phyloP scores from a whole-genome alignment of 352 stramenopile species.

The Phytophthora aleatoria region DNA sequence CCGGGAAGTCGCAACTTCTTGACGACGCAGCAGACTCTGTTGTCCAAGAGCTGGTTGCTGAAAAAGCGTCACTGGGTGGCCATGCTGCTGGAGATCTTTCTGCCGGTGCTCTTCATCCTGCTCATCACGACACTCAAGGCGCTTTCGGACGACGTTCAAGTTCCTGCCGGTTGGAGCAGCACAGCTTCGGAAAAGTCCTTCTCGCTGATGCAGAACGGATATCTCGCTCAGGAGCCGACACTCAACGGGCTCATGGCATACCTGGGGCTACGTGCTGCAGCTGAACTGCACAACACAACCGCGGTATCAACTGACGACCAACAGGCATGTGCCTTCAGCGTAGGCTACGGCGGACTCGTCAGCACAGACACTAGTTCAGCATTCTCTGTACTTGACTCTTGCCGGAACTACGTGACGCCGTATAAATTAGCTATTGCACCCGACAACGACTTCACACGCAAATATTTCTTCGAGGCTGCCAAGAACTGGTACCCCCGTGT shows the following conservation, averaged over 20 bases:
- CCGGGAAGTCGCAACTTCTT: constrained; percentile 15
- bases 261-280: constrained; percentile 36
- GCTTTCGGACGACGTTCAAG: constrained; percentile 54
- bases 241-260: constrained; percentile 60
- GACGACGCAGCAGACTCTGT: constrained; percentile 41
- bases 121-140: constrained; percentile 58
- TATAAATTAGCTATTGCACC: constrained; percentile 63
- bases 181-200: constrained; percentile 32
- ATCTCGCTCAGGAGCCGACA: constrained; percentile 52
- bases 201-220: constrained; percentile 40
- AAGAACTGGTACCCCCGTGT: constrained; percentile 61
- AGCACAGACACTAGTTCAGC: constrained; percentile 41
- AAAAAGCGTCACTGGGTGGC: constrained; percentile 68
- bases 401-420: constrained; percentile 35
- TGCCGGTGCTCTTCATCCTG: constrained; percentile 75
- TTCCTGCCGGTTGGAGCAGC: constrained; percentile 68
- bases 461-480: constrained; percentile 66
- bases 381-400: constrained; percentile 40
- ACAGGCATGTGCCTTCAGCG: constrained; percentile 25
- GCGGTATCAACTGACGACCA: constrained; percentile 9
- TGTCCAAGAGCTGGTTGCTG: constrained; percentile 80
- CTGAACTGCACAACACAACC: constrained; percentile 38
- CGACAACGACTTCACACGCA: constrained; percentile 61
- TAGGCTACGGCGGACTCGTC: constrained; percentile 44
- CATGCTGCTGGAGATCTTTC: constrained; percentile 56